These are phyloP conservation scores for Fulvia fulva DNA, from an alignment of 2,329 filamentous ascomycete genomes.

Conservation along the genomic window DNA sequence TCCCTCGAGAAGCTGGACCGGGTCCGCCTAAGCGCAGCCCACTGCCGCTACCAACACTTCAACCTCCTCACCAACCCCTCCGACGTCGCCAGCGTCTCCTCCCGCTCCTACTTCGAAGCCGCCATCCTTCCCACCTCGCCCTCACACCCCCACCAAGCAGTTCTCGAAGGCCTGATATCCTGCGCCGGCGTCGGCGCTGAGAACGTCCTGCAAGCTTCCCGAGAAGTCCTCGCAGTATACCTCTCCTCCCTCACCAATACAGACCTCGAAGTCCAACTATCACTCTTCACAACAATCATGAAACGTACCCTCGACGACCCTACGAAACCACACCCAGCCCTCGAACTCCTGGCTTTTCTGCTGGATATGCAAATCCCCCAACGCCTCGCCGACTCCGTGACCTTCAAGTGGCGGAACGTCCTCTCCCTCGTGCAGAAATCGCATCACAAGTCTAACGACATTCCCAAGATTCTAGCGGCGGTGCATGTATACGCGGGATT, in stretches of 20 bases:
- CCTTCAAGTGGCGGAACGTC: slow-evolving; percentile 62
- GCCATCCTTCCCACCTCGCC: slow-evolving; percentile 14
- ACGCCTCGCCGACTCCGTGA: slow-evolving; percentile 27
- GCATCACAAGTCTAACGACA: slow-evolving; percentile 77
- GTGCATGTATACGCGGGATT: slow-evolving; percentile 74
- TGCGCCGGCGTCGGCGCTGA: slow-evolving; percentile 77
- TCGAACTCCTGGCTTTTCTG: slow-evolving; percentile 75
- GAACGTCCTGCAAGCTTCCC: slow-evolving; percentile 65
- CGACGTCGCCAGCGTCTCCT: slow-evolving; percentile 26
- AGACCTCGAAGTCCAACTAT: slow-evolving; percentile 17
- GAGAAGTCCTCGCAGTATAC: slow-evolving; percentile 57
- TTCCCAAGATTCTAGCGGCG: slow-evolving; percentile 76
- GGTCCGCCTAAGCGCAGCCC: slow-evolving; percentile 66
- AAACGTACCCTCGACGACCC: slow-evolving; percentile 16
- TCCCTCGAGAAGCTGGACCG: slow-evolving; percentile 88
- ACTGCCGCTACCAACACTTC: slow-evolving; percentile 27
- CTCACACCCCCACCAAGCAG: slow-evolving; percentile 37
- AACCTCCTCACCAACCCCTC: slow-evolving; percentile 1
- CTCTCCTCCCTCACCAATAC: slow-evolving; percentile 22
- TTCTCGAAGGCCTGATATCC: slow-evolving; percentile 66
- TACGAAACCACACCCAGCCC: slow-evolving; percentile 48
- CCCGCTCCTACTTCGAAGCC: slow-evolving; percentile 22
- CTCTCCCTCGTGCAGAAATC: slow-evolving; percentile 71
- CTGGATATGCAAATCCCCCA: slow-evolving; percentile 45
- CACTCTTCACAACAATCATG: slow-evolving; percentile 22